Evolutionary conservation across 345 rosid species (phyloP), one percentile per base, ranked within the genome.

Genomic region (Durio zibethinus): DNA sequence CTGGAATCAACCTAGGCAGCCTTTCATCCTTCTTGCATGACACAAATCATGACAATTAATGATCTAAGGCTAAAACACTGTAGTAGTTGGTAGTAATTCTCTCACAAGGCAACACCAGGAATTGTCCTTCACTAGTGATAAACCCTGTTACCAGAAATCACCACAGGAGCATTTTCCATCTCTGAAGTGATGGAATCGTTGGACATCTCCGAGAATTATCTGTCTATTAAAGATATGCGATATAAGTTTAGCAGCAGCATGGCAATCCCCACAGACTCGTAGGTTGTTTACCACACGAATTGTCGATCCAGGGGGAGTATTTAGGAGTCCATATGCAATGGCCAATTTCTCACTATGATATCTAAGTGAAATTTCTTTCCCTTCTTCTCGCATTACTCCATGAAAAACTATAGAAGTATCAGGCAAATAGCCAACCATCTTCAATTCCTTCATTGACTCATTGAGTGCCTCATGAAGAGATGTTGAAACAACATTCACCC

Each of bases 281-380:
- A 93, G 89, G 79, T 94, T 94, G 89, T 94, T 94, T 25, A 88
- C 92, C 47, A 94, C 94, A 23, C 97, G 82, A 69, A 93, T 88
- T 38, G 89, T 93, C 11, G 85, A 81, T 47, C 98, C 90, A 3
- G 93, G 91, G 35, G 85, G 89, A 59, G 92, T 93, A 72, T 91
- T 89, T 78, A 93, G 80, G 60, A 94, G 87, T 66, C 97, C 98
- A 64, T 83, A 93, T 33, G 88, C 84, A 50, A 93, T 90, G 52
- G 98, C 97, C 69, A 91, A 76, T 81, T 93, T 94, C 80, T 94
- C 98, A 59, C 98, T 93, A 64, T 94, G 98, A 86, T 91, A 94
- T 77, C 91, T 86, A 79, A 91, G 84, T 15, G 88, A 77, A 35
- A 85, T 80, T 76, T 93, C 95, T 75, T 91, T 91, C 68, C 90